Evolutionary conservation across 1,139 yeast genomes (phyloP).

Genomic region (Diutina pseudorugosa): DNA sequence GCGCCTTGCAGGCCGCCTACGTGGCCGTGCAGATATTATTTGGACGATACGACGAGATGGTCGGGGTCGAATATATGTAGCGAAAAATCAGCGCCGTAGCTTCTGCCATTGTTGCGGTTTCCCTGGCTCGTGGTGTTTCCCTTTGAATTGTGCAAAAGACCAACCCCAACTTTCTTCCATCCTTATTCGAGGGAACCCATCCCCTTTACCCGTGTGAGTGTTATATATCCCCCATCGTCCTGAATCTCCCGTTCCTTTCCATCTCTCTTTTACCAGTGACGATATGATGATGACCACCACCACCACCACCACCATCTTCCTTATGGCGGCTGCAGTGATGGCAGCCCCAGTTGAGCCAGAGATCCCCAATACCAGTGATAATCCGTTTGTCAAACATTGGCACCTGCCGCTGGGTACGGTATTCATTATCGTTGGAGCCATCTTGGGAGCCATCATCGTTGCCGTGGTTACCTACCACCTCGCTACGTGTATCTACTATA

Average conservation of each 20-base stretch:
- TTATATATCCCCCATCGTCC: background rate
- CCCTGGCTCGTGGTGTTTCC: too few species aligned
- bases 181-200: too few species aligned
- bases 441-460: slow-evolving; percentile 17
- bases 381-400: slow-evolving; percentile 23
- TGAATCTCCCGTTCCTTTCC: background rate
- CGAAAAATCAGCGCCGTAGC: background rate
- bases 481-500: slow-evolving; percentile 14
- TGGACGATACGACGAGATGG: background rate
- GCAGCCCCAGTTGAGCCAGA: background rate
- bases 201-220: too few species aligned
- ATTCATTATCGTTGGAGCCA: slow-evolving; percentile 31
- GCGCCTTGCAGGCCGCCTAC: background rate
- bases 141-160: too few species aligned
- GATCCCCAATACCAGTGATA: slow-evolving; percentile 6
- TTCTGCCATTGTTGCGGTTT: background rate
- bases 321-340: background rate
- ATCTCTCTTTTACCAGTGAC: background rate
- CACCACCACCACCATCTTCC: background rate
- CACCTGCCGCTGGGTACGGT: slow-evolving; percentile 23
- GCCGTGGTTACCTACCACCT: slow-evolving; percentile 14
- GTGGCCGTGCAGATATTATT: background rate
- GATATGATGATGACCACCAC: background rate
- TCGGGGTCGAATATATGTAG: background rate
- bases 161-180: too few species aligned